phyloP scores from a whole-genome alignment of 2,329 filamentous ascomycete genomes.

The Ceratocystis smalleyi region DNA sequence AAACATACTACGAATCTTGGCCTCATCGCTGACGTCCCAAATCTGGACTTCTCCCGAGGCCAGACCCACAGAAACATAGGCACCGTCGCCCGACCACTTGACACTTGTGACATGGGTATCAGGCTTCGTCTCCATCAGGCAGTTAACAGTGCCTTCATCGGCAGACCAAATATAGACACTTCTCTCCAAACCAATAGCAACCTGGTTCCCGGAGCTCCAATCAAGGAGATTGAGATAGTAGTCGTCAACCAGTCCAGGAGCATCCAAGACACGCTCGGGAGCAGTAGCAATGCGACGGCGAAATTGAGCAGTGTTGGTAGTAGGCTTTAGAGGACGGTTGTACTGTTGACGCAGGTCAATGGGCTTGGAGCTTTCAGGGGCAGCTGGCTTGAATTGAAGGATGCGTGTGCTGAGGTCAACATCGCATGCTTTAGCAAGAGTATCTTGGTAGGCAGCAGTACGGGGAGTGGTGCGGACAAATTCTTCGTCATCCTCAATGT shows the following conservation, averaged over 20 bases:
- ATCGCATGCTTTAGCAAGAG: conserved; percentile 77
- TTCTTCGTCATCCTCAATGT: conserved; percentile 56
- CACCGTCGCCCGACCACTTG: conserved; percentile 95
- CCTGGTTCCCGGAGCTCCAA: conserved; percentile 96
- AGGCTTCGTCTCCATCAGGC: conserved; percentile 68
- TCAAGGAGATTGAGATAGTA: conserved; percentile 98
- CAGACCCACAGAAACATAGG: conserved; percentile 88
- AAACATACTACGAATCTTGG: conserved; percentile 96
- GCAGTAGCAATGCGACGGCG: conserved; percentile 85
- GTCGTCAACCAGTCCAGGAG: conserved; percentile 88
- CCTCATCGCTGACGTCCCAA: conserved; percentile 91
- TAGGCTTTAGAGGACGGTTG: conserved; percentile 81
- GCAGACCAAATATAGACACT: conserved; percentile 98
- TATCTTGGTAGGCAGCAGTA: conserved; percentile 80
- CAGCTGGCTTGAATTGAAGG: conserved; percentile 91
- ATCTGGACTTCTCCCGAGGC: conserved; percentile 96
- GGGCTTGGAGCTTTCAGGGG: conserved; percentile 95
- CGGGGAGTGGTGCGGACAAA: conserved; percentile 66
- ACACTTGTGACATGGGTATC: conserved; percentile 97
- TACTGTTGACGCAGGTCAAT: conserved; percentile 96
- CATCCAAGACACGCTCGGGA: conserved; percentile 89
- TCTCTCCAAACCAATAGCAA: conserved; percentile 91
- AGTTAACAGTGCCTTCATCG: conserved; percentile 77
- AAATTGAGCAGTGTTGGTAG: conserved; percentile 65
- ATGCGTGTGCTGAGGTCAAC: conserved; percentile 90